Conservation (phyloP, 345 rosid genomes). For the Eucalyptus curtisii region DNA sequence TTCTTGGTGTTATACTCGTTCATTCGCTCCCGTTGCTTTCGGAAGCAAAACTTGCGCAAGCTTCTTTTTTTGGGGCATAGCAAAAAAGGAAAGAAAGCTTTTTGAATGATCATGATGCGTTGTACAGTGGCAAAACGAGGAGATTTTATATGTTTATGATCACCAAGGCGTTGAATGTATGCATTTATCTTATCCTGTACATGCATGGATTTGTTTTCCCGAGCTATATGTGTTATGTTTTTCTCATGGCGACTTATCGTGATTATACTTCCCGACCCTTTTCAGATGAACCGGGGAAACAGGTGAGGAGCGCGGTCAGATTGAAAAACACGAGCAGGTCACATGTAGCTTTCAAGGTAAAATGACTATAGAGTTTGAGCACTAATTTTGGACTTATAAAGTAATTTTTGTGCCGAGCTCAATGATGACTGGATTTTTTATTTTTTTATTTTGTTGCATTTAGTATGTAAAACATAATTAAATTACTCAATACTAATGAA, state of each 20-base stretch:
- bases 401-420: not conserved
- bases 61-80: not conserved
- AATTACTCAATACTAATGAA: not conserved
- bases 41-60: not conserved
- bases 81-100: not conserved
- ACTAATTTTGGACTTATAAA: not conserved
- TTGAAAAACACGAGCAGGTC: constrained; percentile 83
- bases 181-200: not conserved
- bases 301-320: constrained; percentile 79
- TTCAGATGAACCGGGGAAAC: constrained; percentile 91
- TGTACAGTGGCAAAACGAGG: not conserved
- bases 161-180: not conserved
- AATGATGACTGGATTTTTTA: not conserved
- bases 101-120: not conserved
- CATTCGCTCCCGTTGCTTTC: not conserved
- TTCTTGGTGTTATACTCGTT: not conserved
- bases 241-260: not conserved
- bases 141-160: not conserved
- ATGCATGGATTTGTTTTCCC: not conserved
- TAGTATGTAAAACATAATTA: not conserved
- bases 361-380: not conserved
- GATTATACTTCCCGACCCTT: not conserved
- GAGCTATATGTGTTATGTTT: not conserved
- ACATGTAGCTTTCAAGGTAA: constrained; percentile 90
- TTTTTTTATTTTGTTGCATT: not conserved